Percentiles rank a stretch among this genome's conserved stretches.
Conservation (phyloP, 805 yeast species). For the Alloascoidea hylecoeti region DNA sequence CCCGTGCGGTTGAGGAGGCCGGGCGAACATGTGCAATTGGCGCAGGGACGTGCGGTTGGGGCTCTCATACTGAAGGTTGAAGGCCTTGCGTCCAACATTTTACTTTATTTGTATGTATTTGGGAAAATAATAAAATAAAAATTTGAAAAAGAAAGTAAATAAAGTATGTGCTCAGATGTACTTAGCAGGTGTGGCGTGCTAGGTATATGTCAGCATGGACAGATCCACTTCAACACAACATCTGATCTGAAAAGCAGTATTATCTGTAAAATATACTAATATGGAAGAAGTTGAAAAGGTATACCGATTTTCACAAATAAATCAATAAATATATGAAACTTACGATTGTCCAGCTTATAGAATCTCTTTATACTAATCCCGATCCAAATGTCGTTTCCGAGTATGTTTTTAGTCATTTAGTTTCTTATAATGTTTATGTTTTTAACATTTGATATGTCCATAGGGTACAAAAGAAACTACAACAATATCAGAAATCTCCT, state of each 20-base stretch:
- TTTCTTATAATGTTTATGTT: no score
- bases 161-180: neutral
- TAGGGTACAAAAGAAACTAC: slow-evolving; percentile 39
- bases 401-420: no score
- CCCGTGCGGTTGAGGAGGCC: slow-evolving; percentile 60
- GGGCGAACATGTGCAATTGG: slow-evolving; percentile 75
- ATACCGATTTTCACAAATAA: no score
- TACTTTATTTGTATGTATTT: neutral
- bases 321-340: no score
- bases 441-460: no score
- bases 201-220: no score
- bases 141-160: neutral
- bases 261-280: no score
- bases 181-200: no score
- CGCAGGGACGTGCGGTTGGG: slow-evolving; percentile 26
- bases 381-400: no score
- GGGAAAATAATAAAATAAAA: neutral
- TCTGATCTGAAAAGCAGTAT: neutral
- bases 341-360: no score
- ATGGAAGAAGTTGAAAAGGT: no score
- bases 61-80: neutral
- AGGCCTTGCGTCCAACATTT: neutral
- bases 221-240: neutral
- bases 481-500: slow-evolving; percentile 38
- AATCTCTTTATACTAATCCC: no score